These are phyloP conservation scores for Gleditsia sinensis DNA, from an alignment of 306 rosid genomes.

Conservation along the genomic window DNA sequence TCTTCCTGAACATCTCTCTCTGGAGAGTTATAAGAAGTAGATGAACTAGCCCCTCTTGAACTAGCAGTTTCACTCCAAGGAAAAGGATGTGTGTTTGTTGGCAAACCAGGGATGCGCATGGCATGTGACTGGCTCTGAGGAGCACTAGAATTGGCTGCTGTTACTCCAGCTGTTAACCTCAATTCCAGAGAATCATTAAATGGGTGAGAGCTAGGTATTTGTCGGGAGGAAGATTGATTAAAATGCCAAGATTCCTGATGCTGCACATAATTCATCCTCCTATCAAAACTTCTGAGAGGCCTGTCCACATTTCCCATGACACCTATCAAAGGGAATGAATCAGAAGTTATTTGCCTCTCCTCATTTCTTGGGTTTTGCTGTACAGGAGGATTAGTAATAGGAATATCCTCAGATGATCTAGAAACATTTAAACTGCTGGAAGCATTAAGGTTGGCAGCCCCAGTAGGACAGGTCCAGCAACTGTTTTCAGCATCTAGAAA, in stretches of 20 bases:
- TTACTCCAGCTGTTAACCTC: conserved; percentile 63
- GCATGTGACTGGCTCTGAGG: conserved; percentile 44
- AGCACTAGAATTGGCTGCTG: conserved; percentile 43
- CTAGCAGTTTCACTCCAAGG: conserved; percentile 53
- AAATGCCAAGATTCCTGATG: conserved; percentile 60
- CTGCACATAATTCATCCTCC: conserved; percentile 48
- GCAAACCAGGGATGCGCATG: conserved; percentile 29
- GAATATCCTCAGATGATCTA: conserved; percentile 45
- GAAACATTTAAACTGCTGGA: conserved; percentile 56
- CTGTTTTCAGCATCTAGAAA: conserved; percentile 53
- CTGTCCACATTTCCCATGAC: conserved; percentile 50
- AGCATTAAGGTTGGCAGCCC: conserved; percentile 42
- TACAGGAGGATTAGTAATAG: conserved; percentile 47
- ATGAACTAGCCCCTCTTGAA: conserved; percentile 42
- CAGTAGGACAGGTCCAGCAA: conserved; percentile 50
- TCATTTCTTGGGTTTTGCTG: conserved; percentile 55
- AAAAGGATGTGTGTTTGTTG: conserved; percentile 37
- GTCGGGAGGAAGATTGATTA: conserved; percentile 45
- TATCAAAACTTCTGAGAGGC: conserved; percentile 44
- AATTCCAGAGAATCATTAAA: conserved; percentile 52
- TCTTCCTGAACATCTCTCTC: conserved; percentile 53
- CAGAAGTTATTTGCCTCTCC: conserved; percentile 49
- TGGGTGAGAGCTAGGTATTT: conserved; percentile 40
- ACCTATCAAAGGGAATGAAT: conserved; percentile 54
- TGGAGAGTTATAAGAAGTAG: conserved; percentile 44